phyloP scores from a whole-genome alignment of 495 filamentous ascomycete species.

The Tuber melanosporum region DNA sequence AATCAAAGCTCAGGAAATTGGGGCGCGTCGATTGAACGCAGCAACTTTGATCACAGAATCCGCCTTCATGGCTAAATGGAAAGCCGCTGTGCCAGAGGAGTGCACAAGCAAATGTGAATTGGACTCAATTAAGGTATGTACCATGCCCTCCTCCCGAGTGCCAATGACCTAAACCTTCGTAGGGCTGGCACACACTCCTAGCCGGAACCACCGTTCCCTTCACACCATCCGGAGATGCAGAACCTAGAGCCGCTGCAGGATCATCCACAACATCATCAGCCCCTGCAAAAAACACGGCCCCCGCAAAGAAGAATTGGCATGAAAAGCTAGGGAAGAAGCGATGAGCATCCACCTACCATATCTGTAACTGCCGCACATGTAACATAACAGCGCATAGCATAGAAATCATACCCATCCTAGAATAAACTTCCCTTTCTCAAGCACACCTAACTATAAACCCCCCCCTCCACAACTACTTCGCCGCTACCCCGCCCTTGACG shows the following conservation, averaged over 20 bases:
- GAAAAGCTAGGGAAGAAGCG: conserved; percentile 30
- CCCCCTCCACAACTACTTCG: not conserved
- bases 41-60: not conserved
- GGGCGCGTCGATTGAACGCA: too few relatives aligned
- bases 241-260: not conserved
- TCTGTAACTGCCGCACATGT: not conserved
- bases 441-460: not conserved
- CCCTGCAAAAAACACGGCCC: not conserved
- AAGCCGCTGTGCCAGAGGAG: conserved; percentile 26
- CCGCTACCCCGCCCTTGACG: conserved; percentile 51
- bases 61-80: conserved; percentile 31
- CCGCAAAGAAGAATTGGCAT: conserved; percentile 37
- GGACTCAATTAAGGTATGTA: conserved; percentile 30
- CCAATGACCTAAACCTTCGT: not conserved
- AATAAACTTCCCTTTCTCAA: not conserved
- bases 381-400: not conserved
- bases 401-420: not conserved
- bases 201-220: conserved; percentile 30
- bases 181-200: conserved; percentile 33
- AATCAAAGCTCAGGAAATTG: not conserved
- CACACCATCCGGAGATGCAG: conserved; percentile 1
- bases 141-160: not conserved
- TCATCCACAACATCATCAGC: not conserved
- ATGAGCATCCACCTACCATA: not conserved
- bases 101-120: conserved; percentile 22